Percentiles rank a stretch among this genome's conserved stretches.
Evolutionary conservation across 1,284 basidiomycete species (phyloP).

Genomic region (Chalciporus sp.): DNA sequence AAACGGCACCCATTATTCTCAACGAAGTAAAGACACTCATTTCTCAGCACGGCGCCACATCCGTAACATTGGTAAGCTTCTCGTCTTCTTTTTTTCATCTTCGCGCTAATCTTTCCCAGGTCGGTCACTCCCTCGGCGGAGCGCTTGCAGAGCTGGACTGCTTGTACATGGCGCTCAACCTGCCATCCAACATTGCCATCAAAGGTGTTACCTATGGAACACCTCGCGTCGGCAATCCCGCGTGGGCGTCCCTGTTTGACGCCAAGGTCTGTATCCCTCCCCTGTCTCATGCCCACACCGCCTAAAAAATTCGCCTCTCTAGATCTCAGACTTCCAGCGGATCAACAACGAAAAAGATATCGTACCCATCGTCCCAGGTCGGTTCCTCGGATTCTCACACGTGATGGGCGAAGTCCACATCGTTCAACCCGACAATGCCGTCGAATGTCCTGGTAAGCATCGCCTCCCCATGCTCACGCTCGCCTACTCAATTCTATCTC

Average conservation of each 20-base stretch:
- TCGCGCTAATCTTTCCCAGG: conserved; percentile 28
- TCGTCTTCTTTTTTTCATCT: background rate
- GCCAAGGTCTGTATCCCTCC: conserved; percentile 35
- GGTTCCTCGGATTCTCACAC: conserved; percentile 46
- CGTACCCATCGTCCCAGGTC: conserved; percentile 51
- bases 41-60: conserved; percentile 32
- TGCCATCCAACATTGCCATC: conserved; percentile 43
- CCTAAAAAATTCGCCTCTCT: background rate
- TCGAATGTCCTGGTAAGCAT: conserved; percentile 42
- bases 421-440: conserved; percentile 31
- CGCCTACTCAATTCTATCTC: background rate
- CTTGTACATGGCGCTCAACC: conserved; percentile 49
- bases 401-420: conserved; percentile 47
- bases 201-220: conserved; percentile 52
- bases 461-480: background rate
- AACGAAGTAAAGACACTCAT: conserved; percentile 42
- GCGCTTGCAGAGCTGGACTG: conserved; percentile 57
- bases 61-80: conserved; percentile 39
- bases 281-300: background rate
- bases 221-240: conserved; percentile 42
- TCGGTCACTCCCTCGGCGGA: conserved; percentile 61
- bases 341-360: conserved; percentile 49
- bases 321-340: conserved; percentile 47
- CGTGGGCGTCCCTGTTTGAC: conserved; percentile 36
- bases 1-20: conserved; percentile 41